These are phyloP conservation scores for Vigna trinervia DNA, from an alignment of 306 rosid genomes.

Conservation along the genomic window DNA sequence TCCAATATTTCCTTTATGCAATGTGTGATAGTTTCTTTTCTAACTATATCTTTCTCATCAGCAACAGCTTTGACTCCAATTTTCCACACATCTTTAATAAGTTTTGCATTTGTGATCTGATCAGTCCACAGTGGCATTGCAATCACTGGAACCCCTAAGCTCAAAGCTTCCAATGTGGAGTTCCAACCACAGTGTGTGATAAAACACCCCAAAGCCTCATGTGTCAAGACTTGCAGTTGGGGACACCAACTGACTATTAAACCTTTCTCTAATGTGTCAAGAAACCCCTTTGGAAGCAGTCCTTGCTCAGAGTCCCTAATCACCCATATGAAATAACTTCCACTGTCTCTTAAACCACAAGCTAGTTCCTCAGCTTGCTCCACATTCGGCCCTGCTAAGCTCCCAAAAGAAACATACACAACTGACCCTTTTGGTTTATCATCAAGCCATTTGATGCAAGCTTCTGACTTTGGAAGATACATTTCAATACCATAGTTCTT, in stretches of 20 bases:
- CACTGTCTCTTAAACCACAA: conserved; percentile 30
- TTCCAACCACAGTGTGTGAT: conserved; percentile 47
- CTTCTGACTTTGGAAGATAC: conserved; percentile 35
- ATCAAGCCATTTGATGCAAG: conserved; percentile 47
- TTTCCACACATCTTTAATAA: conserved; percentile 34
- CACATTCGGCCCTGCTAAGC: conserved; percentile 24
- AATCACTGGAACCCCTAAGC: conserved; percentile 43
- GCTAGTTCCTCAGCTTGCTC: conserved; percentile 40
- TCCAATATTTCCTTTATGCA: conserved; percentile 40
- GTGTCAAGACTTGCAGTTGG: conserved; percentile 37
- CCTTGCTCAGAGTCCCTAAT: conserved; percentile 31
- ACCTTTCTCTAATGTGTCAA: conserved; percentile 26
- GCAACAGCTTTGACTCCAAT: conserved; percentile 31
- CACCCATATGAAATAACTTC: conserved; percentile 40
- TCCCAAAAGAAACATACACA: conserved; percentile 44
- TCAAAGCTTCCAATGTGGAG: conserved; percentile 40
- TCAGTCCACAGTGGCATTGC: conserved; percentile 47
- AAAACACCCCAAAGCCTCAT: conserved; percentile 43
- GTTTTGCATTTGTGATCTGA: conserved; percentile 37
- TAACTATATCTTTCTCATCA: conserved; percentile 38
- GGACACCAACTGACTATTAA: conserved; percentile 40
- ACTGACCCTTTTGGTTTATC: conserved; percentile 41
- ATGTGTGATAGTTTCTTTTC: conserved; percentile 15
- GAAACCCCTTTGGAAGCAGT: conserved; percentile 19
- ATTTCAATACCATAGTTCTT: conserved; percentile 44